phyloP scores from a whole-genome alignment of 768 basidiomycete species.

The Trametes cinnabarina region DNA sequence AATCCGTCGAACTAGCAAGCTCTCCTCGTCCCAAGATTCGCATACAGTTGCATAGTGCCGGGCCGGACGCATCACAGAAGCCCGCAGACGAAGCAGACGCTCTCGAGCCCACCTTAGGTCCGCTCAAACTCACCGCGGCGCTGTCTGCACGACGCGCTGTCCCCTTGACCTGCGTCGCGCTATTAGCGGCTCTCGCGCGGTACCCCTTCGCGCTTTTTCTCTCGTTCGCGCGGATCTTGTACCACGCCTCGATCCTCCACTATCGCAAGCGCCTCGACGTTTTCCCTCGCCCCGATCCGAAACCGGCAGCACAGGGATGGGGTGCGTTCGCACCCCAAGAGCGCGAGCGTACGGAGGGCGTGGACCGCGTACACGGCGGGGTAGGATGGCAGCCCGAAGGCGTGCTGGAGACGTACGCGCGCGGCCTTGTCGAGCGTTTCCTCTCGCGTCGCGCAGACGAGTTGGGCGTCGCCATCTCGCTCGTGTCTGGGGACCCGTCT shows the following conservation, averaged over 20 bases:
- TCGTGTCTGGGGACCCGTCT: conserved; percentile 38
- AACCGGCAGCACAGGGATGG: conserved; percentile 26
- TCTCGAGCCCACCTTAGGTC: conserved; percentile 19
- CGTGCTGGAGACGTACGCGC: conserved; percentile 31
- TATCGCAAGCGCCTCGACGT: conserved; percentile 56
- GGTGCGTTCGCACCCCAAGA: neutral
- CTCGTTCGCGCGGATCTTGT: conserved; percentile 58
- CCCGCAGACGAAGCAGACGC: conserved; percentile 30
- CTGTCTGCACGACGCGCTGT: conserved; percentile 35
- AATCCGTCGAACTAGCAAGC: conserved; percentile 18
- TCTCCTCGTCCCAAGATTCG: conserved; percentile 38
- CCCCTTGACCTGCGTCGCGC: conserved; percentile 40
- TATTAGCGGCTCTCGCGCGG: conserved; percentile 39
- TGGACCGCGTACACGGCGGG: conserved; percentile 31
- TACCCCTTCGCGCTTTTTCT: conserved; percentile 55
- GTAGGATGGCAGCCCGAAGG: conserved; percentile 36
- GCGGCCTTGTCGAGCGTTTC: conserved; percentile 32
- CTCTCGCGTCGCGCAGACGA: conserved; percentile 36
- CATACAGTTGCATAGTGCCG: conserved; percentile 30
- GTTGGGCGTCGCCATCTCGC: conserved; percentile 34
- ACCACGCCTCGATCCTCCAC: conserved; percentile 59
- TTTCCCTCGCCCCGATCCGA: conserved; percentile 58
- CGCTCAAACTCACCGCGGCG: conserved; percentile 54
- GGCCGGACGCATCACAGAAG: neutral
- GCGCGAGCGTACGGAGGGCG: neutral